phyloP scores from a whole-genome alignment of 495 filamentous ascomycete species.

The Lineolata rhizophorae region DNA sequence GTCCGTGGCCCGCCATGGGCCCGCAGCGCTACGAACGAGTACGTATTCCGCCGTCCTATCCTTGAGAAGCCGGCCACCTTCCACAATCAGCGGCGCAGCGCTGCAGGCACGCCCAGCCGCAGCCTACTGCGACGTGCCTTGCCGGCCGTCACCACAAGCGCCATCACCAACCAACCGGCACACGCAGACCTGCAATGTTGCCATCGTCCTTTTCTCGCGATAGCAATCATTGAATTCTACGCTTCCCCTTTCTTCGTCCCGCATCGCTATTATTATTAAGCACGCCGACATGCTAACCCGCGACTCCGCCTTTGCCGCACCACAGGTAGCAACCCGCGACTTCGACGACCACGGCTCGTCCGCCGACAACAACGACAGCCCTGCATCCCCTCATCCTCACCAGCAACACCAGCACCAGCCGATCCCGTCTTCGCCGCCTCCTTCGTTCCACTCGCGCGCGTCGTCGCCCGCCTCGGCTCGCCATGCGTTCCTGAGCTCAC shows the following conservation, averaged over 20 bases:
- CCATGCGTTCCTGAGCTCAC: slow-evolving; percentile 24
- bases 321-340: slow-evolving; percentile 22
- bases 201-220: too few species aligned
- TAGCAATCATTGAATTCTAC: too few species aligned
- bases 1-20: slow-evolving; percentile 54
- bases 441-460: slow-evolving; percentile 74
- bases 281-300: too few species aligned
- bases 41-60: slow-evolving; percentile 15
- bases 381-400: slow-evolving; percentile 3
- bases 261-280: too few species aligned
- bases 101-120: slow-evolving; percentile 1
- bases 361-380: slow-evolving; percentile 16
- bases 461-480: slow-evolving; percentile 41
- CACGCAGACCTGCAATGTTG: too few species aligned
- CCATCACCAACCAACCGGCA: too few species aligned
- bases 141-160: too few species aligned
- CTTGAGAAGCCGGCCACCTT: slow-evolving; percentile 1
- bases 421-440: slow-evolving; percentile 69
- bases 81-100: not conserved
- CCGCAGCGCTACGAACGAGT: slow-evolving; percentile 76
- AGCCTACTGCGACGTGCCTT: too few species aligned
- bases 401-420: slow-evolving; percentile 19
- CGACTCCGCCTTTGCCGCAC: too few species aligned
- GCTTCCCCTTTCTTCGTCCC: too few species aligned
- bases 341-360: slow-evolving; percentile 15